Conservation (phyloP, 352 stramenopile species). For the Pythium monospermum region DNA sequence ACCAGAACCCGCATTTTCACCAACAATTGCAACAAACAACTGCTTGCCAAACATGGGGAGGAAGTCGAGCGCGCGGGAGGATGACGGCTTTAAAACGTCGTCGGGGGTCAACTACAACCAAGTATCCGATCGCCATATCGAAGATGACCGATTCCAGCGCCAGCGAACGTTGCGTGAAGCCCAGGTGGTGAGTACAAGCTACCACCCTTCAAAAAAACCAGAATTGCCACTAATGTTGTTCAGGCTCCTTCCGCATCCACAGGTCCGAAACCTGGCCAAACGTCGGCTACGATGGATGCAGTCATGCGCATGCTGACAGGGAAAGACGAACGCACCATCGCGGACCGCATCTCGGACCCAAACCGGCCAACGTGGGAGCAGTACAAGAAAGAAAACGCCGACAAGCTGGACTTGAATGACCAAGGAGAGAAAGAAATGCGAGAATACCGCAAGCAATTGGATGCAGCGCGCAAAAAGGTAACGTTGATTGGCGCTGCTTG, state of each 20-base stretch:
- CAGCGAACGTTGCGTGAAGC: conserved; percentile 50
- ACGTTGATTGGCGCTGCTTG: too few relatives aligned
- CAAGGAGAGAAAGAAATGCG: conserved; percentile 93
- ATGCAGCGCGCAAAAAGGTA: conserved; percentile 87
- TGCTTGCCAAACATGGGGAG: conserved; percentile 27
- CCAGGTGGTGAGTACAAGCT: conserved; percentile 31
- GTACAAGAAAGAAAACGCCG: conserved; percentile 95
- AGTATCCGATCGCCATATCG: conserved; percentile 74
- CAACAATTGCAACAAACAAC: too few relatives aligned
- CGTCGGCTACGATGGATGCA: conserved; percentile 89
- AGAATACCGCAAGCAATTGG: conserved; percentile 90
- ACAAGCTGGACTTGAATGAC: conserved; percentile 88
- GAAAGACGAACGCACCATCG: conserved; percentile 92
- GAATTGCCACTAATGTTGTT: conserved; percentile 6
- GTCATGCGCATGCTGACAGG: conserved; percentile 93
- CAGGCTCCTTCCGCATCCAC: conserved; percentile 8
- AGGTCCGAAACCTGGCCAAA: conserved; percentile 20
- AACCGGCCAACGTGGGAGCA: conserved; percentile 95
- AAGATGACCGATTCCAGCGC: conserved; percentile 80
- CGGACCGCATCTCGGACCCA: conserved; percentile 89
- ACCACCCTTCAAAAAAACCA: too few relatives aligned
- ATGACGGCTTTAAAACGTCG: conserved; percentile 68
- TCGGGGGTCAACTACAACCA: conserved; percentile 83
- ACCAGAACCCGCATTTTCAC: too few relatives aligned
- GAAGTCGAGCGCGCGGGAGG: conserved; percentile 24